Percentiles rank a stretch among this genome's conserved stretches.
phyloP scores from a whole-genome alignment of 2,329 filamentous ascomycete genomes.

The Colletotrichum tofieldiae region DNA sequence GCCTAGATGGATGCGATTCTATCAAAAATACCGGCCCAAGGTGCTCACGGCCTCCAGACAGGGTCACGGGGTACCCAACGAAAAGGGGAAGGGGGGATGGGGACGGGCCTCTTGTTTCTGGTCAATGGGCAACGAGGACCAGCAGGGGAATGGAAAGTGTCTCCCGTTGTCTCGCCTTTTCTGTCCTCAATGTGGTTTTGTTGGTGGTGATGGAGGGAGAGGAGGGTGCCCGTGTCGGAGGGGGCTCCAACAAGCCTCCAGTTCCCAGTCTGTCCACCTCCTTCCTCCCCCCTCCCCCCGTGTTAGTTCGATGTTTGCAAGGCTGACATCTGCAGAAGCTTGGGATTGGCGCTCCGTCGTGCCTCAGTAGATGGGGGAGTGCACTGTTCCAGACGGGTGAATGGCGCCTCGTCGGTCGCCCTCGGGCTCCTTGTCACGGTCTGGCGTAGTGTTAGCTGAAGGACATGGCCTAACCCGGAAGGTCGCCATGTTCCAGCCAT shows the following conservation, averaged over 20 bases:
- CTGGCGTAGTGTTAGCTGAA: conserved; percentile 24
- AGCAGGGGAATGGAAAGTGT: neutral
- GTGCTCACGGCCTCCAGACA: neutral
- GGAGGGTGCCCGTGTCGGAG: conserved; percentile 15
- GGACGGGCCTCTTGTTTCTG: neutral
- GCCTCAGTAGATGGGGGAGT: neutral
- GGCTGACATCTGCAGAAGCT: conserved; percentile 31
- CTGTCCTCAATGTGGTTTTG: neutral
- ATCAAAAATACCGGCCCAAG: neutral
- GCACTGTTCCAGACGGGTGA: conserved; percentile 35
- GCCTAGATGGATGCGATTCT: neutral
- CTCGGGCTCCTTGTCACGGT: conserved; percentile 18
- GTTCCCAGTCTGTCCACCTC: neutral
- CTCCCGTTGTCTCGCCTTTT: conserved; percentile 11
- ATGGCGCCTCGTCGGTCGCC: conserved; percentile 22
- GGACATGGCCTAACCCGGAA: conserved; percentile 18
- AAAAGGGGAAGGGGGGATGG: conserved; percentile 11
- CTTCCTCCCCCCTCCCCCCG: neutral
- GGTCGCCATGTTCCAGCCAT: conserved; percentile 16
- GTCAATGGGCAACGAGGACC: conserved; percentile 6
- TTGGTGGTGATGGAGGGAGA: conserved; percentile 2
- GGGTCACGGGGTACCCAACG: neutral
- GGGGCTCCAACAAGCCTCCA: neutral
- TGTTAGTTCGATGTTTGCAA: conserved; percentile 32
- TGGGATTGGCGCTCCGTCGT: conserved; percentile 20